phyloP scores from a whole-genome alignment of 2,329 filamentous ascomycete species.

The Elsinoe batatas region DNA sequence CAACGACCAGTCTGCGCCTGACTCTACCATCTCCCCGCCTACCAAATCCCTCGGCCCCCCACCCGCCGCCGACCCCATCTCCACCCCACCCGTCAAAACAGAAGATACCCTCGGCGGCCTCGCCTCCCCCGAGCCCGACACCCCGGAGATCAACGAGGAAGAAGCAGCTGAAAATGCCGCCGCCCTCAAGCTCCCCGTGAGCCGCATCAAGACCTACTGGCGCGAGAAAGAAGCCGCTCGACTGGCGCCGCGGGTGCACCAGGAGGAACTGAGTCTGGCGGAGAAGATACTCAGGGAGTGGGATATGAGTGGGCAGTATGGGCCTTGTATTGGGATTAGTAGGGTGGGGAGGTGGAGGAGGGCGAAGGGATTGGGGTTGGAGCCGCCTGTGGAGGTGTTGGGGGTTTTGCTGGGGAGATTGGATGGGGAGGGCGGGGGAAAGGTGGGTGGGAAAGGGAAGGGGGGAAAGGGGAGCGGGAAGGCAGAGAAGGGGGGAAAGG shows the following conservation, averaged over 20 bases:
- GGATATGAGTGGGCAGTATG: conserved; percentile 84
- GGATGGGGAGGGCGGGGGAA: conserved; percentile 46
- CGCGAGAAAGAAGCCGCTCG: conserved; percentile 57
- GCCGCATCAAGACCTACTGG: conserved; percentile 72
- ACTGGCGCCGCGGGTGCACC: conserved; percentile 63
- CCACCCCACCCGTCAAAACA: conserved; percentile 18
- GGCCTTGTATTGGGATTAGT: conserved; percentile 82
- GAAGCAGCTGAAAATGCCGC: conserved; percentile 37
- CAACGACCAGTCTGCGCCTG: conserved; percentile 28
- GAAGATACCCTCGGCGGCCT: conserved; percentile 25
- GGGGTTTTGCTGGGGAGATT: conserved; percentile 55
- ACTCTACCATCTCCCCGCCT: conserved; percentile 30
- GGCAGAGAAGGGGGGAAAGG: conserved; percentile 27
- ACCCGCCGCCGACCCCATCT: conserved; percentile 19
- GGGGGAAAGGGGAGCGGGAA: conserved; percentile 43
- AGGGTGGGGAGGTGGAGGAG: conserved; percentile 80
- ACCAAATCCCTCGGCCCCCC: conserved; percentile 23
- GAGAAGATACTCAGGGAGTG: conserved; percentile 90
- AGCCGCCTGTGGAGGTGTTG: conserved; percentile 81
- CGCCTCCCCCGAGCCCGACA: conserved; percentile 19
- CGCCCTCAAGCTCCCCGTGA: conserved; percentile 56
- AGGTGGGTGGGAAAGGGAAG: conserved; percentile 52
- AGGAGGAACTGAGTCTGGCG: conserved; percentile 57
- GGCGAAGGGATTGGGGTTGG: conserved; percentile 70
- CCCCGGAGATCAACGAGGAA: conserved; percentile 37